Conservation (phyloP, 2,329 filamentous ascomycete species). For the Monosporascus sp. region DNA sequence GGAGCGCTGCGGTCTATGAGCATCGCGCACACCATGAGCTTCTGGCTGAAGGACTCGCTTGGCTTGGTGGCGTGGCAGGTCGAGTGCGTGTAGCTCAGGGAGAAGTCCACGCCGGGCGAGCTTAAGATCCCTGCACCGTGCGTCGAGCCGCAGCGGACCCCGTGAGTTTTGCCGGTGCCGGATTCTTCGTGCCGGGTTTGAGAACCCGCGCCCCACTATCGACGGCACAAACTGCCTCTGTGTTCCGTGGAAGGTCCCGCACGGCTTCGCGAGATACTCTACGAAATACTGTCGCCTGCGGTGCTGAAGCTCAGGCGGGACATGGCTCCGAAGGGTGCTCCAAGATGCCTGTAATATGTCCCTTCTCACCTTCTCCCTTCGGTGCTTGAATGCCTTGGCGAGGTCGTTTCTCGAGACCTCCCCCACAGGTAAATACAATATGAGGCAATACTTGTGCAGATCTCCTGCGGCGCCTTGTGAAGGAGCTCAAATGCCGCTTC, state of each 20-base stretch:
- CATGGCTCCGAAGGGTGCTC: slow-evolving; percentile 4
- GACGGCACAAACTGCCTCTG: slow-evolving; percentile 29
- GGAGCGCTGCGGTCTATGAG: slow-evolving; percentile 37
- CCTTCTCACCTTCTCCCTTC: slow-evolving; percentile 20
- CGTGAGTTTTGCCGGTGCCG: slow-evolving; percentile 18
- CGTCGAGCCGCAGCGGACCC: slow-evolving; percentile 30
- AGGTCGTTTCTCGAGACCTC: slow-evolving; percentile 31
- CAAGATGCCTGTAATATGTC: slow-evolving; percentile 13
- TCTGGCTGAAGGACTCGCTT: slow-evolving; percentile 30
- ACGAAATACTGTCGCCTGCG: slow-evolving; percentile 24
- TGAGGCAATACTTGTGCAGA: slow-evolving; percentile 23
- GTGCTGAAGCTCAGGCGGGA: slow-evolving; percentile 5
- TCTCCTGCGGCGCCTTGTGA: slow-evolving; percentile 26
- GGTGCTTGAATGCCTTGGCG: slow-evolving; percentile 22
- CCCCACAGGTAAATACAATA: slow-evolving; percentile 35
- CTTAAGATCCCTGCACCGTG: slow-evolving; percentile 40
- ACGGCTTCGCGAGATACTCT: slow-evolving; percentile 29
- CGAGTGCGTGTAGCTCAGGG: slow-evolving; percentile 30
- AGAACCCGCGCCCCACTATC: slow-evolving; percentile 39
- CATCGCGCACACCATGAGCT: slow-evolving; percentile 39
- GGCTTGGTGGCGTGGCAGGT: slow-evolving; percentile 23
- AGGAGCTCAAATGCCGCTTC: slow-evolving; percentile 27
- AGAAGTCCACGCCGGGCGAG: slow-evolving; percentile 34
- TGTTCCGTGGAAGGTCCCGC: slow-evolving; percentile 37
- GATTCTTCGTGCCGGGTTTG: slow-evolving; percentile 28